Evolutionary conservation across 768 basidiomycete species (phyloP).

Genomic region (Chlorophyllum brunneum): DNA sequence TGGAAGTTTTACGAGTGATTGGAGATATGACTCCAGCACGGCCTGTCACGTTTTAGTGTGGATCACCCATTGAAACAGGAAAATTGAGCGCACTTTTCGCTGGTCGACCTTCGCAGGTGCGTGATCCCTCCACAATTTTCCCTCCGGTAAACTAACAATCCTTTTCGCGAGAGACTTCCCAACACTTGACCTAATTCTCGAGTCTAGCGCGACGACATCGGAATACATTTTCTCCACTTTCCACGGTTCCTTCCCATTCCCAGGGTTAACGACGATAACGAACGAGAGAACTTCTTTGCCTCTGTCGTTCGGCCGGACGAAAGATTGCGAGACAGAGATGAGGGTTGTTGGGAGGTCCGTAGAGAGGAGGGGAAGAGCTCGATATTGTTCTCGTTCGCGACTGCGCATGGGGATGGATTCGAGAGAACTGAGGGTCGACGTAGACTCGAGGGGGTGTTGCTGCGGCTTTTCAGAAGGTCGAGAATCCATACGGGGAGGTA

Average conservation of each 20-base stretch:
- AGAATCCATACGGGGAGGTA: constrained; percentile 7
- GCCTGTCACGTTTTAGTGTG: constrained; percentile 37
- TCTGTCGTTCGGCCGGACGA: constrained; percentile 83
- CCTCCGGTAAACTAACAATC: constrained; percentile 82
- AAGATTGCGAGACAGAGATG: constrained; percentile 72
- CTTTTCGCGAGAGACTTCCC: constrained; percentile 73
- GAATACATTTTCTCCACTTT: constrained; percentile 92
- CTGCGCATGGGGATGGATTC: constrained; percentile 11
- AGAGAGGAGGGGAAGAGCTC: constrained; percentile 67
- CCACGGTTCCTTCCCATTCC: constrained; percentile 68
- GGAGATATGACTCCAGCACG: constrained; percentile 82
- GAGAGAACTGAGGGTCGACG: neutral
- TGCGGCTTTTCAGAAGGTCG: neutral
- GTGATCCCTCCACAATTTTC: constrained; percentile 93
- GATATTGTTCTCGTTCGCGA: constrained; percentile 20
- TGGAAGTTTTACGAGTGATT: constrained; percentile 75
- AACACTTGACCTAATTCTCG: constrained; percentile 62
- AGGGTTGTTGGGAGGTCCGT: constrained; percentile 71
- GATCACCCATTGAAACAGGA: constrained; percentile 7
- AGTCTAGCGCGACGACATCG: constrained; percentile 87
- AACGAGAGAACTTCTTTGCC: constrained; percentile 93
- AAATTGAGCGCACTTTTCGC: constrained; percentile 64
- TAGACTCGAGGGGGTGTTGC: constrained; percentile 14
- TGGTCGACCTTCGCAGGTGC: constrained; percentile 97
- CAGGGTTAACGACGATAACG: constrained; percentile 70